Base-by-base conservation (phyloP, 164 flowering plant species). In the Nymphaea thermarum region DNA sequence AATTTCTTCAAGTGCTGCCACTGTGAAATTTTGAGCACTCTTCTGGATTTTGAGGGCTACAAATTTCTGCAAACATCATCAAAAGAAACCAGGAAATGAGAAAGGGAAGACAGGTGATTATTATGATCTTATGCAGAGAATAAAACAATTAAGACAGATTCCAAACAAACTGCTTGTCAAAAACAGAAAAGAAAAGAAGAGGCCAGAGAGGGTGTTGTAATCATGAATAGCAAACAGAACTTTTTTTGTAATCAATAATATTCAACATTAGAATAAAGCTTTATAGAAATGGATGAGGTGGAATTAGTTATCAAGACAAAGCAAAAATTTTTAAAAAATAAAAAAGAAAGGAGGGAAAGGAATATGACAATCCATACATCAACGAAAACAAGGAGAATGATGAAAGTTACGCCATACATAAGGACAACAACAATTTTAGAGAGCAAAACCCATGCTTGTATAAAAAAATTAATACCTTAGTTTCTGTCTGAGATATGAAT, bases 11-110 rank as follows among this genome's bases (percentile, higher is more conserved):
- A 83, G 77, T 0, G 98, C 98, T 62, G 98, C 88, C 72, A 86
- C 84, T 73, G 87, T 87, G 69, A 93, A 93, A 66, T 93, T 88
- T 25, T 86, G 83, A 5, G 94, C 94, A 75, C 98, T 93, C 80
- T 87, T 93, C 80, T 85, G 90, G 76, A 93, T 89, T 81, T 93
- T 93, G 62, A 91, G 85, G 66, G 98, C 96, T 63, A 93, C 98
- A 74, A 79, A 93, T 47, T 66, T 84, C 98, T 93, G 80, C 63
- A 68, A 65, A 65, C 53, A 10, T 55, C 64, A 70, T 53, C 17
- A 62, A 71, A 6, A 36, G 71, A 51, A 43, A 60, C 5, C 11
- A 12, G 41, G 12, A 10, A 51, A 51, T 11, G 64, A 62, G n/a
- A 41, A 41, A 41, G n/a, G 18, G n/a, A 55, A 55, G 60, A 55